Base-by-base conservation (phyloP, 495 filamentous ascomycete genomes). In the Penicillium dipodomyicola region DNA sequence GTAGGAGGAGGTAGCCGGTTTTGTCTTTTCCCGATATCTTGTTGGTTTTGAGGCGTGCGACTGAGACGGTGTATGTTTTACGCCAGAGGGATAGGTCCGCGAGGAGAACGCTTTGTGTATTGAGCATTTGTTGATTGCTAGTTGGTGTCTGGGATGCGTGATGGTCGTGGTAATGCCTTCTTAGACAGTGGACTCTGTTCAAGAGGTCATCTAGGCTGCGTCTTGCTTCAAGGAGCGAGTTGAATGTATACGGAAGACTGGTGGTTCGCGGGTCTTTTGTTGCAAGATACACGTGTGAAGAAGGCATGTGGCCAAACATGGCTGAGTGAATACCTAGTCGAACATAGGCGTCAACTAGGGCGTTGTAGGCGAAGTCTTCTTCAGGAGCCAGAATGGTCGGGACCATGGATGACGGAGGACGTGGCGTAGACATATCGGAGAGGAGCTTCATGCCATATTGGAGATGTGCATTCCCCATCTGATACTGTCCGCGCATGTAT, bases 401-500 rank as follows among this genome's bases (percentile, higher is more conserved):
- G 0, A 42, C 22, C 57, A 65, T 58, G 1, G 45, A 6, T 5
- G 60, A 55, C 2, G 49, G 56, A 6, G 47, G 22, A 15, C 29
- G 3, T 19, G 53, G 22, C 9, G 23, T 3, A 14, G 59, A 57
- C 2, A 65, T 58, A 37, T 46, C 29, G 4, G 57, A 25, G 10
- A 65, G 54, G 1, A 60, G 40, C 40, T 60, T 65, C 11, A 79
- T 56, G 2, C 78, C 77, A 50, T 64, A 74, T 49, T 73, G 69
- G 7, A 85, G 69, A 65, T 85, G 82, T 7, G 65, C 59, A 39
- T 69, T 71, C 7, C 74, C 78, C 14, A 72, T 61, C 15, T 56
- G 41, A 57, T 74, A 77, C 42, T 73, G 67, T 1, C 80, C 81
- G 11, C 72, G 75, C 15, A 84, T 60, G 22, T 73, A 76, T 54